Evolutionary conservation across 305 asterid genomes (phyloP).

Genomic region (Caryopteris hybrid): DNA sequence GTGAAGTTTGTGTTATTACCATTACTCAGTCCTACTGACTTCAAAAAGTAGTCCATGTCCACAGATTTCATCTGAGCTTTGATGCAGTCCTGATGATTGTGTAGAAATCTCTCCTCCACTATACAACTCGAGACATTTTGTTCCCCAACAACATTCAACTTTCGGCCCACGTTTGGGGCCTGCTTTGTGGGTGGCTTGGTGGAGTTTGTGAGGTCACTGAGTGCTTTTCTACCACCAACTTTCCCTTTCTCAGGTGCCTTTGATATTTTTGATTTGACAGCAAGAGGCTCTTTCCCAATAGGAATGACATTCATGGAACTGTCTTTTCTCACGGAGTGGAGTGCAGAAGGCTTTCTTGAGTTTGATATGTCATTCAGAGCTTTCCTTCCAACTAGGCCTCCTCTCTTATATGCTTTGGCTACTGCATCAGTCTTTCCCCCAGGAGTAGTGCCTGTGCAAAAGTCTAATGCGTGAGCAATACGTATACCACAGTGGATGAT

Average conservation of each 20-base stretch:
- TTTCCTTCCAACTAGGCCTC: slow-evolving; percentile 57
- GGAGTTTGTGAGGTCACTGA: slow-evolving; percentile 69
- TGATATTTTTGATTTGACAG: slow-evolving; percentile 28
- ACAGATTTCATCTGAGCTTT: slow-evolving; percentile 42
- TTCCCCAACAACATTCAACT: slow-evolving; percentile 36
- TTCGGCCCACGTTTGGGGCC: slow-evolving; percentile 31
- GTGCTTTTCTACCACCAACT: slow-evolving; percentile 65
- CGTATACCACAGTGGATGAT: background rate
- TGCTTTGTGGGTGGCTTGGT: slow-evolving; percentile 42
- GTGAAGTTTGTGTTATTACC: slow-evolving; percentile 11
- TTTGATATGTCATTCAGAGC: slow-evolving; percentile 89
- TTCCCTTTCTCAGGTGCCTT: slow-evolving; percentile 47
- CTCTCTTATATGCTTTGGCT: slow-evolving; percentile 45
- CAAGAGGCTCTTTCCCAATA: slow-evolving; percentile 42
- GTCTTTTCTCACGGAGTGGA: slow-evolving; percentile 40
- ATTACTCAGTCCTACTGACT: slow-evolving; percentile 29
- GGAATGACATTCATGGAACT: slow-evolving; percentile 34
- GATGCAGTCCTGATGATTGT: slow-evolving; percentile 73
- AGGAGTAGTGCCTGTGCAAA: slow-evolving; percentile 35
- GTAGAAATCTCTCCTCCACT: slow-evolving; percentile 58
- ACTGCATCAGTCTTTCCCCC: slow-evolving; percentile 37
- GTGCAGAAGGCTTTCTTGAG: slow-evolving; percentile 50
- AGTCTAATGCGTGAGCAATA: slow-evolving; percentile 13
- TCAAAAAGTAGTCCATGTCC: slow-evolving; percentile 50
- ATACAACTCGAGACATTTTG: slow-evolving; percentile 24